Conservation (phyloP, 2,329 filamentous ascomycete genomes). For the Aspergillus hortae region DNA sequence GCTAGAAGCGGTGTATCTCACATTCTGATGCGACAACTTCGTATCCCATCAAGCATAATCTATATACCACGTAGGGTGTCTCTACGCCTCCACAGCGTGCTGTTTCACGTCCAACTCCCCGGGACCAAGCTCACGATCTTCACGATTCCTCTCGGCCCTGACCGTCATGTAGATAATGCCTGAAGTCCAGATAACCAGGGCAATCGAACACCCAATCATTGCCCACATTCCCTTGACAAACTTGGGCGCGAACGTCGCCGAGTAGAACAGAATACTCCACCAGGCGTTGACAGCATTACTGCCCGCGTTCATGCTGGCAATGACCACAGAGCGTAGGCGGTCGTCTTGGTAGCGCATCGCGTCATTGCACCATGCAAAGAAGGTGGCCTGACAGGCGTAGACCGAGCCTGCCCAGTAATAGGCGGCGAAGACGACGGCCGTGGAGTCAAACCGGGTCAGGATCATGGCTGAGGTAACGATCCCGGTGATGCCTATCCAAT, state of each 20-base stretch:
- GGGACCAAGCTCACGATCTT: neutral
- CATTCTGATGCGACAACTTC: neutral
- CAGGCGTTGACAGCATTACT: conserved; percentile 68
- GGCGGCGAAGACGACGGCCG: conserved; percentile 57
- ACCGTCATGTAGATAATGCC: conserved; percentile 7
- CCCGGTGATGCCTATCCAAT: conserved; percentile 63
- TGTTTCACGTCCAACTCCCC: neutral
- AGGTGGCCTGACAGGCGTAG: conserved; percentile 70
- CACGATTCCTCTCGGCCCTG: neutral
- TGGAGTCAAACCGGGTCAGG: conserved; percentile 52
- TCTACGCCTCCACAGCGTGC: neutral
- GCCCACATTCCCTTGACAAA: conserved; percentile 52
- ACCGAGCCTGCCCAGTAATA: conserved; percentile 69
- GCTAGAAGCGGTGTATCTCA: too few species aligned
- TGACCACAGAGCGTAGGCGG: conserved; percentile 61
- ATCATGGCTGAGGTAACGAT: conserved; percentile 61
- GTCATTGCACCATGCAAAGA: conserved; percentile 75
- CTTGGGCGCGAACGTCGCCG: conserved; percentile 62
- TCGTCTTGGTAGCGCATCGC: conserved; percentile 62
- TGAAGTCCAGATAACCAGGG: conserved; percentile 13
- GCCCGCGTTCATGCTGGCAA: conserved; percentile 69
- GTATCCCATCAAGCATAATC: neutral
- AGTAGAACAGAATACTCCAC: conserved; percentile 71
- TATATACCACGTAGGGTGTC: neutral
- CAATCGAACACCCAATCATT: conserved; percentile 20